A percentile compares a stretch with the other conserved stretches of the same genome.
Conservation (phyloP, 2,329 filamentous ascomycete genomes). For the Stemphylium vesicarium region DNA sequence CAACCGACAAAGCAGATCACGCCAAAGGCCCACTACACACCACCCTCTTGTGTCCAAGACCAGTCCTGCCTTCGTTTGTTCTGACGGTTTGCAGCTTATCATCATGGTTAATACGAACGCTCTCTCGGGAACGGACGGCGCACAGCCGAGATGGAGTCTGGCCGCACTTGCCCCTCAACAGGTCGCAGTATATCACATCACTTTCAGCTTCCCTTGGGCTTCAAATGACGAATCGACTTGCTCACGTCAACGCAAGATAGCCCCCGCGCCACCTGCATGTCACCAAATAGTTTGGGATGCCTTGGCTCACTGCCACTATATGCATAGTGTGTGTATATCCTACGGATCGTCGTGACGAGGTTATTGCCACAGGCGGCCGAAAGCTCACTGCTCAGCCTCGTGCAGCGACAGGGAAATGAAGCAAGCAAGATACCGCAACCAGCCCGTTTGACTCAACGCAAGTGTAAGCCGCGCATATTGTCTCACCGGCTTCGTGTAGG, state of each 20-base stretch:
- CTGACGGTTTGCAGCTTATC: constrained; percentile 21
- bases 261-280: constrained; percentile 18
- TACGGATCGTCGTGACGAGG: constrained; percentile 3
- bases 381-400: constrained; percentile 12
- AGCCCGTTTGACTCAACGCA: constrained; percentile 21
- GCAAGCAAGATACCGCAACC: constrained; percentile 32
- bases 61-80: constrained; percentile 15
- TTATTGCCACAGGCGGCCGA: neutral
- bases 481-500: constrained; percentile 37
- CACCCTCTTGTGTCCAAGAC: constrained; percentile 7
- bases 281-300: constrained; percentile 13
- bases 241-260: constrained; percentile 14
- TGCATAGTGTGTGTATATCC: constrained; percentile 4
- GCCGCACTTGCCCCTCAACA: constrained; percentile 7
- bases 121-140: constrained; percentile 17
- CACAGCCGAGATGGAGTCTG: constrained; percentile 12
- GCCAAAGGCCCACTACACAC: constrained; percentile 13
- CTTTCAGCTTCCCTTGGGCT: constrained; percentile 3
- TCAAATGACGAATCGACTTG: constrained; percentile 2
- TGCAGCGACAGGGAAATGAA: constrained; percentile 17
- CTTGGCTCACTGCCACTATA: constrained; percentile 15
- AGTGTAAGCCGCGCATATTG: constrained; percentile 26
- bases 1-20: constrained; percentile 21
- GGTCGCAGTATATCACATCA: constrained; percentile 10
- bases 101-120: constrained; percentile 15